phyloP scores from a whole-genome alignment of 106 monocot species.

The Alisma plantagoaquatica region DNA sequence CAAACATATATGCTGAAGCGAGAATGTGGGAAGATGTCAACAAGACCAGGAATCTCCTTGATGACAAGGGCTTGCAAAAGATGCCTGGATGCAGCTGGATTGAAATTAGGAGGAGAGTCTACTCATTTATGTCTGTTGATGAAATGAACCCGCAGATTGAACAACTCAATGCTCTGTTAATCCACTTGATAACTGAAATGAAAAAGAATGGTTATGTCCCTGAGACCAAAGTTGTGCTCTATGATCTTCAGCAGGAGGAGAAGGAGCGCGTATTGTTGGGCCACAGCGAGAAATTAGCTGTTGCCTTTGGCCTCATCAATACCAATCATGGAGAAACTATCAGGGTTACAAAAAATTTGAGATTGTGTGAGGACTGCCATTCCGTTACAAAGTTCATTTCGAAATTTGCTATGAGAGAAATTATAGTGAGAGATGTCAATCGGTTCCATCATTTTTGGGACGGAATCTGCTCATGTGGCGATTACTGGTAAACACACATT shows the following conservation, averaged over 20 bases:
- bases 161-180: constrained; percentile 38
- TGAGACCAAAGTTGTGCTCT: constrained; percentile 40
- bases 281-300: constrained; percentile 67
- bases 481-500: constrained; percentile 86
- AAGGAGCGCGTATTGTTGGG: constrained; percentile 58
- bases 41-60: constrained; percentile 29
- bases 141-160: constrained; percentile 40
- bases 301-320: constrained; percentile 70
- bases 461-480: constrained; percentile 54
- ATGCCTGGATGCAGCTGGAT: constrained; percentile 64
- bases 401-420: constrained; percentile 45
- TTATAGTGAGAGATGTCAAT: constrained; percentile 66
- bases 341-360: constrained; percentile 60
- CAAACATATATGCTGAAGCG: constrained; percentile 47
- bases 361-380: constrained; percentile 75
- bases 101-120: constrained; percentile 34
- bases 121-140: constrained; percentile 42
- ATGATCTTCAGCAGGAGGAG: constrained; percentile 45
- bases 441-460: constrained; percentile 60
- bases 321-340: constrained; percentile 37
- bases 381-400: constrained; percentile 67
- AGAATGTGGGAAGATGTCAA: constrained; percentile 39
- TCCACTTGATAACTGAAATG: constrained; percentile 36
- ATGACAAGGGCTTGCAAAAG: constrained; percentile 31
- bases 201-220: constrained; percentile 49